Base-by-base conservation (phyloP, 2,329 filamentous ascomycete genomes). In the Berkeleyomyces basicola region DNA sequence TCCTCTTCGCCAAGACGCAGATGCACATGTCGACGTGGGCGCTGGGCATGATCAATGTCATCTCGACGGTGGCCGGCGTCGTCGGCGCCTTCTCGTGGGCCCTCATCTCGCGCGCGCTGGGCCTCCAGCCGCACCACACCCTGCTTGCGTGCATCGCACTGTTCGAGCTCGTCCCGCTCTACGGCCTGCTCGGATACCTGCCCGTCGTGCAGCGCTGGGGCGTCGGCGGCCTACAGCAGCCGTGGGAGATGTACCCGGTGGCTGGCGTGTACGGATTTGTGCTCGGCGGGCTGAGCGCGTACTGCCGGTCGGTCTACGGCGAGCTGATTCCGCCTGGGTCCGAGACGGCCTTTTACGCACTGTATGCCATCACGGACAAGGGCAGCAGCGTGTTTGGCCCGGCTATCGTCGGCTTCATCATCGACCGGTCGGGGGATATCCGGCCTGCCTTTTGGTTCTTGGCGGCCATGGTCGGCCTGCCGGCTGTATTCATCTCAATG, bases 301-400 rank as follows among this genome's bases (percentile, higher is more conserved):
- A 97, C 73, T 97, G 93, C 71, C 86, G 93, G 49, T 91, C 88
- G 65, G 79, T 99, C 3, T 99, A 89, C 70, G 91, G 90, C 46
- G 91, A 97, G 72, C 79, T 99, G 63, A 95, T 99, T 62, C 93
- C 93, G 1, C 89, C 90, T 0, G 93, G 93, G 3, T 95, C 87
- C 39, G 93, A 99, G 74, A 91, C 93, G 0, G 91, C 92, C 0
- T 99, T 99, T 71, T 99, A 95, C 71, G 91, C 92, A 0, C 78
- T 99, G 1, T 99, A 97, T 71, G 93, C 93, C 43, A 96, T 97
- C 66, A 97, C 93, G 1, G 93, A 99, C 72, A 99, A 99, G 73
- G 91, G 92, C 0, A 93, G 88, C 31, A 95, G 88, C 70, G 79
- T 97, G 1, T 96, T 99, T 72, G 93, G 93, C 0, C 93, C 93